Base-by-base conservation (phyloP, 176 grass and related monocot genomes). In the Poa annua region DNA sequence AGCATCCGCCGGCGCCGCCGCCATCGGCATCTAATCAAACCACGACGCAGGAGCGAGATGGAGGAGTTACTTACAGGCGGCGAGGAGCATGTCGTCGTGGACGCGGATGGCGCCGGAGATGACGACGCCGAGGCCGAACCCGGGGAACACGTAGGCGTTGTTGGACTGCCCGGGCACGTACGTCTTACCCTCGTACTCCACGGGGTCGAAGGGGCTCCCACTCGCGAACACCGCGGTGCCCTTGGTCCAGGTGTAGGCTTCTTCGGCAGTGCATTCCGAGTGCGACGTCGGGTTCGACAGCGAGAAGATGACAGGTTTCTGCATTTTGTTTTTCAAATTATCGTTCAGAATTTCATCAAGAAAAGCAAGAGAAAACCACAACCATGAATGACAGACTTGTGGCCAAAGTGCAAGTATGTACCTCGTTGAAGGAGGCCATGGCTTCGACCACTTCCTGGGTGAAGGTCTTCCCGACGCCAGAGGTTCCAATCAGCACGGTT, bases 241-340 rank as follows among this genome's bases (percentile, higher is more conserved):
- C 96, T 86, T 96, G 63, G 53, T 71, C 90, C 90, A 98, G 9
- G 77, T 90, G 86, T 98, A 98, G 7, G 96, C 93, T 56, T 98
- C 87, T 51, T 98, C 91, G 1, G 96, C 96, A 12, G 96, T 98
- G 86, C 96, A 98, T 80, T 98, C 96, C 3, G 96, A 93, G 87
- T 98, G 96, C 2, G 96, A 93, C 35, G 96, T 98, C 55, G 96
- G 96, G 85, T 98, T 98, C 74, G 96, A 98, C 64, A 98, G 85
- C n/a, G 90, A 48, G 89, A 98, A 88, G 80, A 98, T 89, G 24
- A 98, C 75, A 4, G 96, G 96, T 80, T 25, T 90, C 87, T 97
- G 94, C 66, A 29, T 77, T 77, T 29, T 29, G 29, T 29, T 29
- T 29, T 34, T 66, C 32, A 35, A 29, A 35, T 16, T 16, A 14